These are phyloP conservation scores for Pseudopyricularia javanii DNA, from an alignment of 2,329 filamentous ascomycete species.

Conservation along the genomic window DNA sequence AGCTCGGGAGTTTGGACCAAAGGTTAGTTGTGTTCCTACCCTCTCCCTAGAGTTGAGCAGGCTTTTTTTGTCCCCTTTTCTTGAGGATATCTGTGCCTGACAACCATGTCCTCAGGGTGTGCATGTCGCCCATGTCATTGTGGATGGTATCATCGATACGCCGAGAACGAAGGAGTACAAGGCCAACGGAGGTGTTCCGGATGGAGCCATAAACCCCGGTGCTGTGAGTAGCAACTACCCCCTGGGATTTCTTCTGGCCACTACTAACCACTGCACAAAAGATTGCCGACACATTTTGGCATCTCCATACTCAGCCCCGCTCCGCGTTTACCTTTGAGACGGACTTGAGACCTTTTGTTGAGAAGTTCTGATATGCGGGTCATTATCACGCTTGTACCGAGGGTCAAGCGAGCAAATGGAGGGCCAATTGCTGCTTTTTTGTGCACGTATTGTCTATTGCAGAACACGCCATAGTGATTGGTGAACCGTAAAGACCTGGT, in stretches of 20 bases:
- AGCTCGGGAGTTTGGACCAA: conserved; percentile 71
- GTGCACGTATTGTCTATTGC: neutral
- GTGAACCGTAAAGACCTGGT: conserved; percentile 5
- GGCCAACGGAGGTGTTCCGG: conserved; percentile 31
- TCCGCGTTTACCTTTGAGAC: conserved; percentile 74
- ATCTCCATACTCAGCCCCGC: conserved; percentile 67
- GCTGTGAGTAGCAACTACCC: conserved; percentile 39
- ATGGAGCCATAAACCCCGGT: conserved; percentile 59
- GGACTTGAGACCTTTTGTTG: conserved; percentile 67
- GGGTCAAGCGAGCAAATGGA: neutral
- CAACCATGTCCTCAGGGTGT: conserved; percentile 41
- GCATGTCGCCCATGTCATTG: conserved; percentile 70
- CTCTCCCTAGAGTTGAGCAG: no score
- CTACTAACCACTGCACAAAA: conserved; percentile 18
- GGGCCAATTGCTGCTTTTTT: neutral
- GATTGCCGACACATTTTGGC: conserved; percentile 83
- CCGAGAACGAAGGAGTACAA: conserved; percentile 47
- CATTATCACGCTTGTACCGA: neutral
- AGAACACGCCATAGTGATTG: neutral
- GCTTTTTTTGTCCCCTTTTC: no score
- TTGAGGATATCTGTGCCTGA: neutral
- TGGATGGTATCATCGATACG: conserved; percentile 79
- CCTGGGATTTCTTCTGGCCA: neutral
- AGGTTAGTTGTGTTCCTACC: neutral
- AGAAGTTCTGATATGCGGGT: conserved; percentile 55